Conservation (phyloP, 2,329 filamentous ascomycete species). For the Cercospora sp. region DNA sequence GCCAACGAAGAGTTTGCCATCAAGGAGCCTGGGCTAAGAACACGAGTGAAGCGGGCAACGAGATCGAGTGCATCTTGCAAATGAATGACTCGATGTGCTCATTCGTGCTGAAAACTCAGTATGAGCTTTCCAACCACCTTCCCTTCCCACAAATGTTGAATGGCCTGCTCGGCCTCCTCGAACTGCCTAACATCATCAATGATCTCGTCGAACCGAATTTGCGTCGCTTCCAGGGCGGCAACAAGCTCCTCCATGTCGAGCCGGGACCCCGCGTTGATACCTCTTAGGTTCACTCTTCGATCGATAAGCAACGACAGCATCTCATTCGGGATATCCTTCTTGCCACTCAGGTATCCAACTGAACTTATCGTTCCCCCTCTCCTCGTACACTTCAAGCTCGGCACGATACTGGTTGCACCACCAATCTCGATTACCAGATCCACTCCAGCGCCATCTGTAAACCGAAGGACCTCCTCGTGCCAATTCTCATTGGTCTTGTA, state of each 20-base stretch:
- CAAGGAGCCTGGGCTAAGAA: not conserved
- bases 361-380: constrained; percentile 9
- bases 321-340: constrained; percentile 15
- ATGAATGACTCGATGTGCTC: not conserved
- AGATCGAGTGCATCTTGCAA: not conserved
- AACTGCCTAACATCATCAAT: constrained; percentile 43
- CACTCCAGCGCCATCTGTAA: not conserved
- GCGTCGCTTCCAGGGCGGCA: constrained; percentile 42
- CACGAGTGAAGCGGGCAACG: not conserved
- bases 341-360: constrained; percentile 18
- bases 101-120: constrained; percentile 15
- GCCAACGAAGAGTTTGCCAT: not conserved
- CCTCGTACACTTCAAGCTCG: not conserved
- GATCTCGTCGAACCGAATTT: constrained; percentile 39
- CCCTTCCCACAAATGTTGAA: constrained; percentile 33
- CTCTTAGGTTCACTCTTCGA: constrained; percentile 21
- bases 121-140: constrained; percentile 38
- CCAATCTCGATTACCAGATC: not conserved
- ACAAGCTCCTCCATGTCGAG: constrained; percentile 48
- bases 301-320: constrained; percentile 26
- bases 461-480: not conserved
- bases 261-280: constrained; percentile 37
- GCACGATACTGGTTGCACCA: not conserved
- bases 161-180: constrained; percentile 35
- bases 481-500: not conserved